Conservation (phyloP, 1,284 basidiomycete genomes). For the Trametes sp. region DNA sequence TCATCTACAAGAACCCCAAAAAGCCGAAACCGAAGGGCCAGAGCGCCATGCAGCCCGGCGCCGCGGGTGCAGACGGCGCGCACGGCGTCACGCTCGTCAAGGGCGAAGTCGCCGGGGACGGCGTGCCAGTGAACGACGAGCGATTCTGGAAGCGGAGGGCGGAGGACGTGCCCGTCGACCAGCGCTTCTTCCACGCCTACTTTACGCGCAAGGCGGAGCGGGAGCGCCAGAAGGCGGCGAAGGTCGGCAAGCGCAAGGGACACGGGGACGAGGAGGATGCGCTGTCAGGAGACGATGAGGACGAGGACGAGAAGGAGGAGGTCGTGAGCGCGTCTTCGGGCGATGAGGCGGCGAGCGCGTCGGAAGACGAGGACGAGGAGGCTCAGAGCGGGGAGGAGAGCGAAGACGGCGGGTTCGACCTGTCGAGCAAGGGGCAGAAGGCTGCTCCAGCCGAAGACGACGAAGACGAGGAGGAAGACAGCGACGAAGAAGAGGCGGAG, state of each 20-base stretch:
- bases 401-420: conserved; percentile 41
- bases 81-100: conserved; percentile 75
- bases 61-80: conserved; percentile 61
- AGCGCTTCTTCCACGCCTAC: conserved; percentile 77
- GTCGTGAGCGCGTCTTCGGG: conserved; percentile 35
- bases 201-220: conserved; percentile 69
- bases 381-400: conserved; percentile 30
- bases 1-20: conserved; percentile 97
- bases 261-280: conserved; percentile 41
- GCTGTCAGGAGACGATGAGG: conserved; percentile 34
- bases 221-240: conserved; percentile 56
- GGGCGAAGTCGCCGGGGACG: conserved; percentile 60
- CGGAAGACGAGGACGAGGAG: conserved; percentile 40
- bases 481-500: conserved; percentile 68
- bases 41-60: conserved; percentile 96
- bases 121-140: conserved; percentile 77
- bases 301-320: conserved; percentile 37
- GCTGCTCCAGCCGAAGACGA: conserved; percentile 48
- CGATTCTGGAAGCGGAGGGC: conserved; percentile 79
- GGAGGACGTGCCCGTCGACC: conserved; percentile 87
- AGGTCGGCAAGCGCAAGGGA: conserved; percentile 52
- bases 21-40: conserved; percentile 79
- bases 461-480: conserved; percentile 48
- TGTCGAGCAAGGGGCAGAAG: conserved; percentile 49
- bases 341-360: conserved; percentile 24